Base-by-base conservation (phyloP, 73 alveolate genomes). In the Paramecium sonneborni region DNA sequence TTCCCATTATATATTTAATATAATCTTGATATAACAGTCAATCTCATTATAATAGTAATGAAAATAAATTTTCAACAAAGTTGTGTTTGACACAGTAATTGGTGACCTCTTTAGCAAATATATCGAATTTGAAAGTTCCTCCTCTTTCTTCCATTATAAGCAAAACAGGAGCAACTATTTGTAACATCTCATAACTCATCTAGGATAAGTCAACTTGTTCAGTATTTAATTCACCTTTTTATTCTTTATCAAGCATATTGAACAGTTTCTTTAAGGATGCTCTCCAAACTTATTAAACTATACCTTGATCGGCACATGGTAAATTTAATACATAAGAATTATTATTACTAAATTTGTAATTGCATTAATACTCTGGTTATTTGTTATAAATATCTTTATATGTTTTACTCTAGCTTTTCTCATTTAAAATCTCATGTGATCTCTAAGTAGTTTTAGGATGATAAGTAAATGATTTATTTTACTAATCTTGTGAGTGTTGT, bases 31-130 rank as follows among this genome's bases (percentile, higher is more conserved):
- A 62, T 30, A 30, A 62, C 44, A 62, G 84, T 62, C 26, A 62
- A 62, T 8, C 15, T 62, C 84, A 62, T 62, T 62, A 62, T 62
- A 62, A 62, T 26, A 62, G 84, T 62, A 62, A 62, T 62, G 84
- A 62, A 62, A 79, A 79, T 24, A 79, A 24, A 79, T 43, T 41
- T 41, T 79, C 90, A 43, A 79, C 72, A 79, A 79, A 79, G 34
- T 79, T 79, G 15, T 79, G 90, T 5, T 79, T 79, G 1, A 79
- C 44, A 44, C 90, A 79, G 24, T 43, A 79, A 23, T 79, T 24
- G 0, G 90, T 79, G 30, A 79, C 90, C 18, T 38, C 41, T 9
- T 21, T 38, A 23, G 69, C 69, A 79, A 79, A 79, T 20, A 37
- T 20, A 9, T 79, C 90, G 14, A 43, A 43, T 39, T 21, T 44